phyloP scores from a whole-genome alignment of 2,329 filamentous ascomycete species.

The Fusarium buxicola region DNA sequence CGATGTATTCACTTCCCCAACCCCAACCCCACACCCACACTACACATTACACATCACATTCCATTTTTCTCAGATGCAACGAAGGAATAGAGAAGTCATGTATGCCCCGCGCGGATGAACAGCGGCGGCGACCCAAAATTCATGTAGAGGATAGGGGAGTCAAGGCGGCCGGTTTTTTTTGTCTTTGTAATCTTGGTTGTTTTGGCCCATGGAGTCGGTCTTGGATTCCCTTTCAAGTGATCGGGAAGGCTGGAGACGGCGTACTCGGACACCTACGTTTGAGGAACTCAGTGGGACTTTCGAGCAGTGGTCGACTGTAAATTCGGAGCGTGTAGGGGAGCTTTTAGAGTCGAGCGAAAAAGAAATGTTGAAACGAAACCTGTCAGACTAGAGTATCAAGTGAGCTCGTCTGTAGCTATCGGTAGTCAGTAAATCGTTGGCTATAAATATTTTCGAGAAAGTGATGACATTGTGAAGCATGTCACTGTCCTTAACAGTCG shows the following conservation, averaged over 20 bases:
- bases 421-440: constrained; percentile 35
- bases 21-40: constrained; percentile 33
- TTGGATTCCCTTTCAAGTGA: constrained; percentile 53
- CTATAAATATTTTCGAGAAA: constrained; percentile 9
- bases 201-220: constrained; percentile 37
- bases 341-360: constrained; percentile 38
- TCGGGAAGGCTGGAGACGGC: constrained; percentile 44
- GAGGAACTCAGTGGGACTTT: constrained; percentile 33
- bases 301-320: constrained; percentile 39
- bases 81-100: constrained; percentile 58
- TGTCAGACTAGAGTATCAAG: constrained; percentile 50
- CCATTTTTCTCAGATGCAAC: constrained; percentile 45
- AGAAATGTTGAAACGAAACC: constrained; percentile 36
- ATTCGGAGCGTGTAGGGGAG: constrained; percentile 47
- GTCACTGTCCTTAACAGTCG: not conserved
- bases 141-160: constrained; percentile 58
- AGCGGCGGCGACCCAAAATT: constrained; percentile 54
- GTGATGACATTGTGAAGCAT: constrained; percentile 13
- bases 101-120: constrained; percentile 52
- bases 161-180: constrained; percentile 51
- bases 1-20: constrained; percentile 41
- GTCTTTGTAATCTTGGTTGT: constrained; percentile 40
- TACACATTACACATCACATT: constrained; percentile 44
- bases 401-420: constrained; percentile 46
- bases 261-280: constrained; percentile 39